These are phyloP conservation scores for Vachellia pachyceras DNA, from an alignment of 306 rosid species.

Conservation along the genomic window DNA sequence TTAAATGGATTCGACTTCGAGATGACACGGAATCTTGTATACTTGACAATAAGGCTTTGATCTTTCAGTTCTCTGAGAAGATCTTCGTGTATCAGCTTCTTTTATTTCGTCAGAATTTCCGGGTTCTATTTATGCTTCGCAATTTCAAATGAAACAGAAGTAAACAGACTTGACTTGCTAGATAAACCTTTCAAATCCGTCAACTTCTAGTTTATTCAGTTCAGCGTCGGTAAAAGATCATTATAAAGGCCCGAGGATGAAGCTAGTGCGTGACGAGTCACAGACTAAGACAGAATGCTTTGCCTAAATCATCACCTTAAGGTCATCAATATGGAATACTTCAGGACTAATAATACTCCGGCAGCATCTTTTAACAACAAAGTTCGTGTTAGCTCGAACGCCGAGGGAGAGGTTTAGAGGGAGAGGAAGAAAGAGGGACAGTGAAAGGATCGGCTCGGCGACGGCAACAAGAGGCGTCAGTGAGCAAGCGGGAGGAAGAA, in stretches of 20 bases:
- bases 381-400: not conserved
- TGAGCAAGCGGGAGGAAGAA: not conserved
- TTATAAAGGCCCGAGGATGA: conserved; percentile 47
- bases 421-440: not conserved
- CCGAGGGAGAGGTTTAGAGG: not conserved
- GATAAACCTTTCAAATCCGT: conserved; percentile 37
- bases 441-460: not conserved
- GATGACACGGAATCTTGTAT: conserved; percentile 32
- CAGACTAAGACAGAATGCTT: conserved; percentile 68
- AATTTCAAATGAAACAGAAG: conserved; percentile 49
- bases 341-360: conserved; percentile 49
- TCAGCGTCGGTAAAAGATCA: conserved; percentile 47
- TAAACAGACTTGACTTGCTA: conserved; percentile 32
- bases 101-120: too few relatives aligned
- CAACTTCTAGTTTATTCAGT: conserved; percentile 29
- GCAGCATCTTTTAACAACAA: conserved; percentile 38
- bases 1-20: not conserved
- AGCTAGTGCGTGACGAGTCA: conserved; percentile 69
- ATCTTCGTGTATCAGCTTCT: conserved; percentile 38
- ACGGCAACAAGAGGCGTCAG: not conserved
- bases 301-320: conserved; percentile 77
- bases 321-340: conserved; percentile 72
- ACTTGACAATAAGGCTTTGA: conserved; percentile 67
- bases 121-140: conserved; percentile 35
- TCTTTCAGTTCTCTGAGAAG: conserved; percentile 41